phyloP scores from a whole-genome alignment of 768 basidiomycete species.

The Postia placenta region DNA sequence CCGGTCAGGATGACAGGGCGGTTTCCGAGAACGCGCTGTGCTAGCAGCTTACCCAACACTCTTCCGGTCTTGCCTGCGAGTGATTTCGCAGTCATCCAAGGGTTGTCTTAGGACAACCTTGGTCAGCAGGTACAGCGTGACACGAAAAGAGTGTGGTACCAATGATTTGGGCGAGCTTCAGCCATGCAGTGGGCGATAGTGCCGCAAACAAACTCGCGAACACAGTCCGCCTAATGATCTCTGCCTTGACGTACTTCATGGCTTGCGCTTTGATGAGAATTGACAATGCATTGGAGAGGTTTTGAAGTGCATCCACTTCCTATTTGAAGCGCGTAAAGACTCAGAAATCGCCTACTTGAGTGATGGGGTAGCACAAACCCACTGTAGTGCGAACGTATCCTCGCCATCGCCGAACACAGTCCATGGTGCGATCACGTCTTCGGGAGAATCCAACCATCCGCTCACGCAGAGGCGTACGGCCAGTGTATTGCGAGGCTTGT shows the following conservation, averaged over 20 bases:
- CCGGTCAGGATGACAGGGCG: slow-evolving; percentile 51
- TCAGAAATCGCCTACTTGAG: neutral
- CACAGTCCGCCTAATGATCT: slow-evolving; percentile 45
- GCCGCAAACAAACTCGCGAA: slow-evolving; percentile 44
- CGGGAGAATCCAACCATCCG: slow-evolving; percentile 42
- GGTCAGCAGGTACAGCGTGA: neutral
- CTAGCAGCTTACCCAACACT: slow-evolving; percentile 46
- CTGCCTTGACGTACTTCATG: slow-evolving; percentile 42
- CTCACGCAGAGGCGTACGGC: slow-evolving; percentile 49
- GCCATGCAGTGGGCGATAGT: slow-evolving; percentile 42
- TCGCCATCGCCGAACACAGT: slow-evolving; percentile 36
- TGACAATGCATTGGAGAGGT: slow-evolving; percentile 40
- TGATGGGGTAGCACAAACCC: slow-evolving; percentile 28
- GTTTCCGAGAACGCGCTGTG: slow-evolving; percentile 44
- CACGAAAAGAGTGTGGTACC: slow-evolving; percentile 31
- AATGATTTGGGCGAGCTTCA: slow-evolving; percentile 49
- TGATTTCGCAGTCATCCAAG: slow-evolving; percentile 53
- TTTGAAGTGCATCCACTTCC: slow-evolving; percentile 51
- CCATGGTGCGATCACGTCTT: slow-evolving; percentile 50
- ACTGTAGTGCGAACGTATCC: slow-evolving; percentile 52
- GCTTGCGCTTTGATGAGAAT: slow-evolving; percentile 40
- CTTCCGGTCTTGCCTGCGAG: slow-evolving; percentile 46
- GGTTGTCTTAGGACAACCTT: slow-evolving; percentile 37
- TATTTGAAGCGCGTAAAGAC: slow-evolving; percentile 14
- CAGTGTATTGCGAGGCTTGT: slow-evolving; percentile 34